Percentiles rank a stretch among this genome's conserved stretches.
Conservation (phyloP, 83 land plant genomes). For the Isoetes engelmannii region DNA sequence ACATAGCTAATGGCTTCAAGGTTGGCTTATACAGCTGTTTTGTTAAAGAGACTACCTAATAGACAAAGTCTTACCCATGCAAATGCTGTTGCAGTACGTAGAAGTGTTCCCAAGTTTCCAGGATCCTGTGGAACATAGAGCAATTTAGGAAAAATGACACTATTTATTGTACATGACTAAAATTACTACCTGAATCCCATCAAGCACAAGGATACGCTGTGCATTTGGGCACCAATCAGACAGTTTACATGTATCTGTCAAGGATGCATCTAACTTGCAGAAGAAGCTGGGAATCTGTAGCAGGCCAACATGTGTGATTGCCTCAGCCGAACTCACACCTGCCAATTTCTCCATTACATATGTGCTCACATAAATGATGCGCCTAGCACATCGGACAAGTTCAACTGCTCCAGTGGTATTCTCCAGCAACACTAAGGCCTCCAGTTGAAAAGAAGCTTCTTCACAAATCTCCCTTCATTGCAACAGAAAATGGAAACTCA, state of each 20-base stretch:
- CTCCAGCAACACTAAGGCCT: constrained; percentile 58
- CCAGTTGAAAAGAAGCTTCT: constrained; percentile 21
- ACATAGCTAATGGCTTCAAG: neutral
- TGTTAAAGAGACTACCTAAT: neutral
- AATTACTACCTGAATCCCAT: constrained; percentile 76
- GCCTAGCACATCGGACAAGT: constrained; percentile 24
- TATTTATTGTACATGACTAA: neutral
- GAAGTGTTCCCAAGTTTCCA: constrained; percentile 86
- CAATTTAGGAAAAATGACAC: neutral
- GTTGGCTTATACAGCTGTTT: too few species aligned
- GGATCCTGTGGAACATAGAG: constrained; percentile 61
- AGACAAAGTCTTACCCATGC: constrained; percentile 53
- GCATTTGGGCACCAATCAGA: constrained; percentile 43
- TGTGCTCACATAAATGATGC: constrained; percentile 52
- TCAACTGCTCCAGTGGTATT: constrained; percentile 35
- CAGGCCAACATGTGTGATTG: constrained; percentile 56
- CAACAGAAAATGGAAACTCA: too few species aligned
- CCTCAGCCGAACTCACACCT: constrained; percentile 66
- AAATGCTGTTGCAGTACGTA: constrained; percentile 88
- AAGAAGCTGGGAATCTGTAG: constrained; percentile 61
- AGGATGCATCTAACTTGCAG: constrained; percentile 18
- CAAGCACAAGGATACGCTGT: constrained; percentile 74
- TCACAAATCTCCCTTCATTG: constrained; percentile 64
- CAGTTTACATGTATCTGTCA: constrained; percentile 8
- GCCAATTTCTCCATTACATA: constrained; percentile 72